Conservation (phyloP, 495 filamentous ascomycete genomes). For the Pseudevernia furfuracea region DNA sequence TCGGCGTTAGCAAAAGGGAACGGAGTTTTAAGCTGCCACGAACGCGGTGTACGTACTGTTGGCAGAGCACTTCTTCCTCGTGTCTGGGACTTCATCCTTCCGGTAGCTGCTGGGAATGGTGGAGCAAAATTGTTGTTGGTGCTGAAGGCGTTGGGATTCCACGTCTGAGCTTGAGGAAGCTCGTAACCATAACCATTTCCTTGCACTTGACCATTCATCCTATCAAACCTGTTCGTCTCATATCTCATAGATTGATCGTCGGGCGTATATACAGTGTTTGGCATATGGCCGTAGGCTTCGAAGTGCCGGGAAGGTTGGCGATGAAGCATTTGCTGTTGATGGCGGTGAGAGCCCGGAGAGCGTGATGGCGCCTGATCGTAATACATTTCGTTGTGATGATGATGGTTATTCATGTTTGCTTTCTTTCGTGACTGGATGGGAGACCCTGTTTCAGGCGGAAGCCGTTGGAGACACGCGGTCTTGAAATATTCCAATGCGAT, state of each 20-base stretch:
- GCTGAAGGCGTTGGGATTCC: conserved; percentile 49
- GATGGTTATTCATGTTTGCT: conserved; percentile 41
- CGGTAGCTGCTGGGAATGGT: conserved; percentile 35
- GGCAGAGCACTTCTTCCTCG: conserved; percentile 49
- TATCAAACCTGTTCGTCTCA: conserved; percentile 53
- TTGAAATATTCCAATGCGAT: not conserved
- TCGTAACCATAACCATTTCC: conserved; percentile 51
- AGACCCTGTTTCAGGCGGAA: conserved; percentile 5
- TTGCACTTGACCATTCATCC: conserved; percentile 48
- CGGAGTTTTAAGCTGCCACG: not conserved
- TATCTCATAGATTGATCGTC: conserved; percentile 56
- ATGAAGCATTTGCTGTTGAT: conserved; percentile 55
- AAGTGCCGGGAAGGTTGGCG: conserved; percentile 62
- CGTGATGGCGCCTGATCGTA: conserved; percentile 52
- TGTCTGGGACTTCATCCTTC: conserved; percentile 49
- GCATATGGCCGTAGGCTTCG: conserved; percentile 55
- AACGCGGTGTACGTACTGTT: conserved; percentile 40
- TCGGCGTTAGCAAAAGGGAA: conserved; percentile 22
- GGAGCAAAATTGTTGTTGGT: conserved; percentile 25
- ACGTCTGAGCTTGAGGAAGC: conserved; percentile 48
- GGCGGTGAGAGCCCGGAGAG: conserved; percentile 54
- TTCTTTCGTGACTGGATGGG: not conserved
- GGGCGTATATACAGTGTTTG: conserved; percentile 49
- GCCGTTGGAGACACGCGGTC: conserved; percentile 9
- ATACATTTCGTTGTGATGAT: conserved; percentile 55